A percentile compares a stretch with the other conserved stretches of the same genome.
Evolutionary conservation across 1,139 yeast genomes (phyloP).

Genomic region (Debaryomyces udenii): DNA sequence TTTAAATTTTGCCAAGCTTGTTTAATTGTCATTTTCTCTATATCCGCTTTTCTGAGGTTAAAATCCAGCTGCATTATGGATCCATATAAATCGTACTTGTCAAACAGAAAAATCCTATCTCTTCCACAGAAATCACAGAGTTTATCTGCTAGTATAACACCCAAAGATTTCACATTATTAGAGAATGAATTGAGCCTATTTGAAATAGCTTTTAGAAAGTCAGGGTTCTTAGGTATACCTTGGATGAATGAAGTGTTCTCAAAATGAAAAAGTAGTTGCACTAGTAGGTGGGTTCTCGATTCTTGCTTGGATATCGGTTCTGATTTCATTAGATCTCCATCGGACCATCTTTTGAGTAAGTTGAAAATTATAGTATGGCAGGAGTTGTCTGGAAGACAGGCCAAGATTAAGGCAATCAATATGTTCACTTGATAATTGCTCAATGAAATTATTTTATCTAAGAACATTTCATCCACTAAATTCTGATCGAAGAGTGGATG

Average conservation of each 20-base stretch:
- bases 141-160: conserved; percentile 50
- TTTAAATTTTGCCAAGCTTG: conserved; percentile 8
- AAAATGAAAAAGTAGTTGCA: conserved; percentile 29
- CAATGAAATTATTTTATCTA: conserved; percentile 22
- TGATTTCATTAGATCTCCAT: conserved; percentile 25
- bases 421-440: conserved; percentile 18
- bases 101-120: conserved; percentile 42
- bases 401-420: conserved; percentile 19
- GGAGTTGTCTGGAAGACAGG: conserved; percentile 10
- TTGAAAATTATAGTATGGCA: conserved; percentile 14
- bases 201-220: conserved; percentile 46
- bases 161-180: conserved; percentile 43
- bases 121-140: conserved; percentile 38
- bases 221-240: conserved; percentile 26
- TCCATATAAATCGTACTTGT: conserved; percentile 10
- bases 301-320: conserved; percentile 42
- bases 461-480: conserved; percentile 19
- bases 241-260: conserved; percentile 19
- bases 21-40: conserved; percentile 7
- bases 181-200: conserved; percentile 49
- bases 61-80: neutral
- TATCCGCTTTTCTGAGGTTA: neutral
- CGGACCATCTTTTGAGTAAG: conserved; percentile 36
- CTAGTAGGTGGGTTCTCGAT: conserved; percentile 35
- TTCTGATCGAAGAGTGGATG: conserved; percentile 9